Conservation (phyloP, 139 green algal genomes). For the Tetraselmis striata region DNA sequence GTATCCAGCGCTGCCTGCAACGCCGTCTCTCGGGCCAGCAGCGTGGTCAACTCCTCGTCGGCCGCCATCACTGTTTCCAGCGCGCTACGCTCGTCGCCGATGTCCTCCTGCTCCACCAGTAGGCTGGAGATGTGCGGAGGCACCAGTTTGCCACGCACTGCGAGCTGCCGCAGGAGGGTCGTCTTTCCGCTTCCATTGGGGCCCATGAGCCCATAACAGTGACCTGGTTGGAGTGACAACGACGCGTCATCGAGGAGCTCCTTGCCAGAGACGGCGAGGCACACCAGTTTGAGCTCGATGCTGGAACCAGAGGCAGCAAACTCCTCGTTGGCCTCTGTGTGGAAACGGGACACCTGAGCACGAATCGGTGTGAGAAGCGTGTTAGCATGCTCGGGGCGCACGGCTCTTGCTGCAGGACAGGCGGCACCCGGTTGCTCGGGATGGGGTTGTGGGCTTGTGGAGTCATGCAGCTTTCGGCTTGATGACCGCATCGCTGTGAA, state of each 20-base stretch:
- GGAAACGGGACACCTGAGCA: neutral
- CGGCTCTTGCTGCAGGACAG: too few species aligned
- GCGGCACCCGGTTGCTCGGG: too few species aligned
- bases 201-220: conserved; percentile 54
- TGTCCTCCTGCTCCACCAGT: neutral
- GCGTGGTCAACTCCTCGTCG: neutral
- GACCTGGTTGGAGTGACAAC: neutral
- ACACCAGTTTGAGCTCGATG: neutral
- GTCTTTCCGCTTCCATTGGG: conserved; percentile 55
- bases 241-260: neutral
- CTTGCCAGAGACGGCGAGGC: neutral
- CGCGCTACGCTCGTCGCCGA: conserved; percentile 24
- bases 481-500: too few species aligned
- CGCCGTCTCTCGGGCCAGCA: neutral
- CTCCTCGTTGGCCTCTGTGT: neutral
- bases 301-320: neutral
- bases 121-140: neutral
- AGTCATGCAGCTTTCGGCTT: too few species aligned
- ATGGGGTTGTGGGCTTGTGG: too few species aligned
- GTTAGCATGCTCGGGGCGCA: too few species aligned
- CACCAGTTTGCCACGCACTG: neutral
- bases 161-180: conserved; percentile 38
- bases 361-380: too few species aligned
- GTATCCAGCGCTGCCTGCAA: neutral
- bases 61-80: conserved; percentile 9